Conservation (phyloP, 306 rosid genomes). For the Adenanthera pavonina region DNA sequence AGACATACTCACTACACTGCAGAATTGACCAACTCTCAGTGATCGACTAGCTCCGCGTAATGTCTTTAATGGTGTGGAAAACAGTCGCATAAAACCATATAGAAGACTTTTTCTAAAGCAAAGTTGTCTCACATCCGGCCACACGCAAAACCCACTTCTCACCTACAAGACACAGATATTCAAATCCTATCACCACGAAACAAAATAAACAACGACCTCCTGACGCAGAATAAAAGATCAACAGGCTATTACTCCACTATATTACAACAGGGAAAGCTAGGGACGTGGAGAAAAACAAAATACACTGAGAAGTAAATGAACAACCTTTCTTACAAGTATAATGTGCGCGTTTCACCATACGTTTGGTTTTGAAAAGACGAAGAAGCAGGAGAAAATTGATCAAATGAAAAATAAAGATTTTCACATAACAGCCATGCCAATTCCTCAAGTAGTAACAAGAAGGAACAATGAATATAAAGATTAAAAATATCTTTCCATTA, state of each 20-base stretch:
- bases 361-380: slow-evolving; percentile 7
- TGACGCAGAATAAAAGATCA: slow-evolving; percentile 6
- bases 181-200: slow-evolving; percentile 34
- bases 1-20: slow-evolving; percentile 87
- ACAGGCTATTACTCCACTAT: neutral
- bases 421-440: neutral
- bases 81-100: slow-evolving; percentile 77
- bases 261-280: neutral
- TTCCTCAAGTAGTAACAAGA: neutral
- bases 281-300: neutral
- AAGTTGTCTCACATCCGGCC: slow-evolving; percentile 86
- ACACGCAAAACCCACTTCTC: slow-evolving; percentile 66
- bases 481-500: neutral
- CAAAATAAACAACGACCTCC: slow-evolving; percentile 16
- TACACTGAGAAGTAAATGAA: neutral
- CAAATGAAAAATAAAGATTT: slow-evolving; percentile 21
- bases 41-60: slow-evolving; percentile 92
- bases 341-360: slow-evolving; percentile 31
- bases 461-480: neutral
- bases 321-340: slow-evolving; percentile 17
- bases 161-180: slow-evolving; percentile 50
- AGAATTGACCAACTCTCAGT: slow-evolving; percentile 76
- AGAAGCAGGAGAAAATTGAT: neutral
- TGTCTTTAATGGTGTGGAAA: slow-evolving; percentile 83
- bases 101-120: slow-evolving; percentile 74